These are phyloP conservation scores for Medicago ruthenica DNA, from an alignment of 306 rosid species.

Conservation along the genomic window DNA sequence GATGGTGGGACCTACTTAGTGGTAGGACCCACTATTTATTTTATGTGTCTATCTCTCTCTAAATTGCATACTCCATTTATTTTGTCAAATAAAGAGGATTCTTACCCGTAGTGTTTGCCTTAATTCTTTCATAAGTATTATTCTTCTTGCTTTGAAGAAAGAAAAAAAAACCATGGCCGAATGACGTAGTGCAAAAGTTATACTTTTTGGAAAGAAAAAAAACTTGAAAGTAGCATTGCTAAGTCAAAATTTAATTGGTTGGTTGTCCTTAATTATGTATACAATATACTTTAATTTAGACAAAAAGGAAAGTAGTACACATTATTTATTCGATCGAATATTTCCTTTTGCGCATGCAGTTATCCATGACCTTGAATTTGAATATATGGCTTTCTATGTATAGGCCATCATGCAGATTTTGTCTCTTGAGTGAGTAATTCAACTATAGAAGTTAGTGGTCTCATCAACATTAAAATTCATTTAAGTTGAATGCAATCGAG, in stretches of 20 bases:
- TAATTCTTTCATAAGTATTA: too few relatives aligned
- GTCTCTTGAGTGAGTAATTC: constrained; percentile 48
- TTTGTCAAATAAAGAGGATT: too few relatives aligned
- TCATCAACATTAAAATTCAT: constrained; percentile 37
- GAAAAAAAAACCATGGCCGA: background rate
- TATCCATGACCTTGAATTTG: constrained; percentile 34
- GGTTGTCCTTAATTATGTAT: background rate
- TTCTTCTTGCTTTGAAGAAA: background rate
- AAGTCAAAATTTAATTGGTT: background rate
- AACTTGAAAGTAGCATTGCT: background rate
- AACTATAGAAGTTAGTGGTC: constrained; percentile 37
- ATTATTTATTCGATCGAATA: constrained; percentile 9
- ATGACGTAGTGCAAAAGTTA: background rate
- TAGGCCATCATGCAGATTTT: constrained; percentile 39
- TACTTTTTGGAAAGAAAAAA: background rate
- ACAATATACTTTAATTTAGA: background rate
- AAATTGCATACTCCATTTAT: too few relatives aligned
- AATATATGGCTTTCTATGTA: constrained; percentile 20
- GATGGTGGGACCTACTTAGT: too few relatives aligned
- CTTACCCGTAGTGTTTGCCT: too few relatives aligned
- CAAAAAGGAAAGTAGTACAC: background rate
- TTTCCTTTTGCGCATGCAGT: constrained; percentile 44
- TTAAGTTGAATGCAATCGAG: background rate
- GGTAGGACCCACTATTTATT: too few relatives aligned
- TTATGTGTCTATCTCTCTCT: too few relatives aligned